These are phyloP conservation scores for Apiospora saccharicola DNA, from an alignment of 2,329 filamentous ascomycete genomes.

Conservation along the genomic window DNA sequence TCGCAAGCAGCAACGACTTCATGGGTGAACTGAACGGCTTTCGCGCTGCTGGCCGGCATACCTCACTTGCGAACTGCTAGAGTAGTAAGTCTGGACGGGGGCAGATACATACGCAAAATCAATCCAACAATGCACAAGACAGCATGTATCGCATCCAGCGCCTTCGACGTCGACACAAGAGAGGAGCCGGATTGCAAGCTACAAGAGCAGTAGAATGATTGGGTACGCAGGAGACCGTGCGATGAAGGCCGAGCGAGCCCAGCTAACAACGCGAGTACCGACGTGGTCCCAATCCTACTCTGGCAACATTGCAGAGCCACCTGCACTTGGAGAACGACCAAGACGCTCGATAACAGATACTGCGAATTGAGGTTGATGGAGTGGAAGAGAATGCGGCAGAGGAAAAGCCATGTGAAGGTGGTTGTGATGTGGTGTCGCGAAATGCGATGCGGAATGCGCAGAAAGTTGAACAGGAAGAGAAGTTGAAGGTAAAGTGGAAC, in stretches of 20 bases:
- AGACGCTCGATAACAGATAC: neutral
- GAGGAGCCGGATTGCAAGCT: neutral
- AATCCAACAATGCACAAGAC: too few species aligned
- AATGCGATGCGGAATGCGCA: too few species aligned
- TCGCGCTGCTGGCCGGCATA: neutral
- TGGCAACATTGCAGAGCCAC: neutral
- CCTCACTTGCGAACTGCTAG: neutral
- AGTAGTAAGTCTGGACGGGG: neutral
- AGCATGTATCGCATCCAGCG: neutral
- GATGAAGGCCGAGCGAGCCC: neutral
- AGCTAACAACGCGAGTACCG: neutral
- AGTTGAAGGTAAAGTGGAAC: too few species aligned
- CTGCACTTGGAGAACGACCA: neutral
- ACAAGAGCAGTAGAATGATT: neutral
- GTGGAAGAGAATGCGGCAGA: neutral
- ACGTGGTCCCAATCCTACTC: slow-evolving; percentile 21
- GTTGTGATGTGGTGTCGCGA: too few species aligned
- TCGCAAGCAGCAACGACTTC: slow-evolving; percentile 10
- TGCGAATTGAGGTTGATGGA: neutral
- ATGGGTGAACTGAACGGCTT: neutral
- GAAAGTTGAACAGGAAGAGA: too few species aligned
- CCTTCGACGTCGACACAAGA: neutral
- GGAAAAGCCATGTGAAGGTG: neutral
- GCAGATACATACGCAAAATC: neutral
- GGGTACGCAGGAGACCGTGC: neutral